phyloP scores from a whole-genome alignment of 352 stramenopile species.

The Phytophthora constricta region DNA sequence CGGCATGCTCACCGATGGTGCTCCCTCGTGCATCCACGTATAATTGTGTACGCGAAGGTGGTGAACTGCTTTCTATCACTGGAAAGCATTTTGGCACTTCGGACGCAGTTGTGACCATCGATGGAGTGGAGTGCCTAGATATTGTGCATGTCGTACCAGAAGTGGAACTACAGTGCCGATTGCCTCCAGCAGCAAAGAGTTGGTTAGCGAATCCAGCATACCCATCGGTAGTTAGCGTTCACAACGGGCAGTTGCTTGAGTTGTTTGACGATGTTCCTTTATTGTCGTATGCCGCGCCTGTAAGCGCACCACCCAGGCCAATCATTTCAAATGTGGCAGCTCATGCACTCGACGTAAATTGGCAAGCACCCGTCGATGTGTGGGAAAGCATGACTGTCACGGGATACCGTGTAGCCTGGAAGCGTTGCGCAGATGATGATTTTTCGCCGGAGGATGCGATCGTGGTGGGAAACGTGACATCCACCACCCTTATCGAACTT shows the following conservation, averaged over 20 bases:
- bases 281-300: slow-evolving; percentile 70
- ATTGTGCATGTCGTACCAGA: slow-evolving; percentile 62
- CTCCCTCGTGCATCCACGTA: slow-evolving; percentile 72
- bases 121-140: slow-evolving; percentile 71
- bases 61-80: slow-evolving; percentile 62
- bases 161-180: slow-evolving; percentile 74
- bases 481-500: slow-evolving; percentile 86
- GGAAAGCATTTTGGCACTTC: slow-evolving; percentile 78
- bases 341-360: slow-evolving; percentile 83
- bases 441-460: slow-evolving; percentile 41
- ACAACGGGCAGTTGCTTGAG: slow-evolving; percentile 61
- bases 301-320: slow-evolving; percentile 41
- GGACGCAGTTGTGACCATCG: slow-evolving; percentile 76
- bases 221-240: slow-evolving; percentile 67
- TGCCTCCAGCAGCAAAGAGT: slow-evolving; percentile 51
- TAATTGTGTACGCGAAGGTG: slow-evolving; percentile 69
- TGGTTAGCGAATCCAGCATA: slow-evolving; percentile 45
- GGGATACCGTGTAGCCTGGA: slow-evolving; percentile 80
- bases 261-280: slow-evolving; percentile 65
- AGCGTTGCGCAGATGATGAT: slow-evolving; percentile 35
- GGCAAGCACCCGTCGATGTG: slow-evolving; percentile 59
- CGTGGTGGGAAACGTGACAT: slow-evolving; percentile 92
- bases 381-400: slow-evolving; percentile 86
- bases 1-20: slow-evolving; percentile 49
- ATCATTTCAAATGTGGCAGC: slow-evolving; percentile 81